Evolutionary conservation across 2,329 filamentous ascomycete species (phyloP).

Genomic region (Orbilia ellipsospora): DNA sequence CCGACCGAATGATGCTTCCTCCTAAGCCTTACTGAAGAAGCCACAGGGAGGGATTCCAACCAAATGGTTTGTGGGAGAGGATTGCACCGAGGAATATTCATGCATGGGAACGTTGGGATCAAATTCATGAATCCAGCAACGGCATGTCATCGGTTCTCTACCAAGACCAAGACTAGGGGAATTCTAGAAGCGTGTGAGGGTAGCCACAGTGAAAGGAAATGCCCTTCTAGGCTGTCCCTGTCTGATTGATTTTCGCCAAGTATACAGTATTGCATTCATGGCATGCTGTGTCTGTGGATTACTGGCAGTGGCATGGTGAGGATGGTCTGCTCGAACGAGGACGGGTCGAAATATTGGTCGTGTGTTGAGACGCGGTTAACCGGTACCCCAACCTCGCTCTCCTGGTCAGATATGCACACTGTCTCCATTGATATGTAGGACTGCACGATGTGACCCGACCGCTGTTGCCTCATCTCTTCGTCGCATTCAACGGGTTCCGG

Average conservation of each 20-base stretch:
- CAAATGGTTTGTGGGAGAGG: constrained; percentile 7
- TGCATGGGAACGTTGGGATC: neutral
- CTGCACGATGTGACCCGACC: constrained; percentile 52
- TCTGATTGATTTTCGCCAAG: neutral
- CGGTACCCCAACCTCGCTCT: constrained; percentile 50
- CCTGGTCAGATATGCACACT: constrained; percentile 52
- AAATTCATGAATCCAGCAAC: neutral
- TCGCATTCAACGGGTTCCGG: constrained; percentile 54
- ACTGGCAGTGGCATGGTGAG: constrained; percentile 36
- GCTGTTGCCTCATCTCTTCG: constrained; percentile 52
- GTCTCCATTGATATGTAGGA: constrained; percentile 55
- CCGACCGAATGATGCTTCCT: too few relatives aligned
- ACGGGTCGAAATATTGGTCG: constrained; percentile 37
- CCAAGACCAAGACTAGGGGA: constrained; percentile 1
- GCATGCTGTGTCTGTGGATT: constrained; percentile 47
- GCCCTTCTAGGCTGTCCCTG: constrained; percentile 29
- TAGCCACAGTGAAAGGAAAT: neutral
- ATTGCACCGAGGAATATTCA: neutral
- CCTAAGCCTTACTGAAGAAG: too few relatives aligned
- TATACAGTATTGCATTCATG: constrained; percentile 20
- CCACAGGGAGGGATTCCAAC: neutral
- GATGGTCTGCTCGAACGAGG: constrained; percentile 35
- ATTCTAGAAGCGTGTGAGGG: neutral
- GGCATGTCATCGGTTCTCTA: neutral
- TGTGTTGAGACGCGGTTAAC: constrained; percentile 44